Base-by-base conservation (phyloP, 1,284 basidiomycete genomes). In the Anthracocystis setariae region DNA sequence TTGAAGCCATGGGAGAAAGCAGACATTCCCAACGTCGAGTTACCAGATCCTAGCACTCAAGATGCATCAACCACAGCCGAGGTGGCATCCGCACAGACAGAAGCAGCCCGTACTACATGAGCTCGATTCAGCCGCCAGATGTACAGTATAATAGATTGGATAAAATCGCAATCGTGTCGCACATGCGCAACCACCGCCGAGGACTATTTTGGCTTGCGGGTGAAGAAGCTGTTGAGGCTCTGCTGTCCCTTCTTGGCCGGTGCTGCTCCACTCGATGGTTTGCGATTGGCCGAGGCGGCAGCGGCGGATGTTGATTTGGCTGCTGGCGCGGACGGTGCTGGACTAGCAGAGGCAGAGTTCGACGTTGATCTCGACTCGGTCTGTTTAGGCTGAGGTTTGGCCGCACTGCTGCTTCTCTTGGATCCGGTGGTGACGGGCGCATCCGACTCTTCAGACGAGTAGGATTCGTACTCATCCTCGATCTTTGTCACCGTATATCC, bases 1-100 rank as follows among this genome's bases (percentile, higher is more conserved):
- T 44, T 54, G 17, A 80, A 81, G 61, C 79, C 79, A 13, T 81
- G 79, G 79, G 78, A 81, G 37, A 67, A 49, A 45, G 56, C 42
- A 29, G 49, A 39, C 8, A 20, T 43, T 27, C 21, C 57, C 7
- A 3, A 44, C 0, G 49, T 48, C 21, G 57, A 52, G 13, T 23
- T 32, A 1, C n/a, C 56, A 21, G 47, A 46, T 20, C n/a, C 53
- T 20, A 29, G 8, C 18, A 17, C 49, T 43, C 40, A 45, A 29
- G 44, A 39, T 23, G 25, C 56, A 39, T 25, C 21, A 1, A 35
- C 24, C 13, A n/a, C 35, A 7, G 37, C n/a, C 8, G 35, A 37
- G 35, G 35, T 15, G 5, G 35, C 8, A 5, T 9, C 13, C 7
- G 27, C 25, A 32, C 49, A 53, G 29, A 23, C 33, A 21, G 37